A percentile compares a stretch with the other conserved stretches of the same genome.
Conservation (phyloP, 495 filamentous ascomycete species). For the Neurospora discreta region DNA sequence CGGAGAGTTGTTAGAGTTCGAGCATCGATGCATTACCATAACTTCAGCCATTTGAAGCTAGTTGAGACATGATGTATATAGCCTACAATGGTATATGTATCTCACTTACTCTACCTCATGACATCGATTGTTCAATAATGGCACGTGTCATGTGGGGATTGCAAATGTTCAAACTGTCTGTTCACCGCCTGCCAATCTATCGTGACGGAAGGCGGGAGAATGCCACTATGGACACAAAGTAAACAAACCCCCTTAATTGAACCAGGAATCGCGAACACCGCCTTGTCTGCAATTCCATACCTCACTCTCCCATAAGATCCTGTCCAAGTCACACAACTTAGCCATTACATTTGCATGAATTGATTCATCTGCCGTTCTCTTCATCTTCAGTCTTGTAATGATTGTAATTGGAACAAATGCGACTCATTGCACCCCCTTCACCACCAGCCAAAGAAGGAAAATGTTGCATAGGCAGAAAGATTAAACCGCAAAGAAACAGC, state of each 20-base stretch:
- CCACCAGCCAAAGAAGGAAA: background rate
- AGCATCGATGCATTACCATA: background rate
- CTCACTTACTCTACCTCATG: too few species aligned
- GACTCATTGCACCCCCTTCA: background rate
- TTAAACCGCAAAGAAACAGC: background rate
- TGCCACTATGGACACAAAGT: background rate
- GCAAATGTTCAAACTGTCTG: background rate
- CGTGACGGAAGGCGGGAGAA: background rate
- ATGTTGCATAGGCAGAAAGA: background rate
- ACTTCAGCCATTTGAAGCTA: too few species aligned
- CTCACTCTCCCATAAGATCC: background rate
- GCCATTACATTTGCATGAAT: background rate
- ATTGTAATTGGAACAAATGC: background rate
- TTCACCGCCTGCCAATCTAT: background rate
- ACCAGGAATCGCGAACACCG: background rate
- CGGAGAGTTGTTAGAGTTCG: too few species aligned
- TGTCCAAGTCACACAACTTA: background rate
- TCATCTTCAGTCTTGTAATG: background rate
- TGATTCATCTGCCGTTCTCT: background rate
- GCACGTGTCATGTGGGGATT: too few species aligned
- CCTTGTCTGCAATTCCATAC: background rate
- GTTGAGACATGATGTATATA: too few species aligned
- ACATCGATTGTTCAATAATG: too few species aligned
- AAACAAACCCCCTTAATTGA: background rate
- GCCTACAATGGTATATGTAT: too few species aligned